Evolutionary conservation across 1,284 basidiomycete species (phyloP), one percentile per base, ranked within the genome.

Genomic region (Stereum hirsutum): DNA sequence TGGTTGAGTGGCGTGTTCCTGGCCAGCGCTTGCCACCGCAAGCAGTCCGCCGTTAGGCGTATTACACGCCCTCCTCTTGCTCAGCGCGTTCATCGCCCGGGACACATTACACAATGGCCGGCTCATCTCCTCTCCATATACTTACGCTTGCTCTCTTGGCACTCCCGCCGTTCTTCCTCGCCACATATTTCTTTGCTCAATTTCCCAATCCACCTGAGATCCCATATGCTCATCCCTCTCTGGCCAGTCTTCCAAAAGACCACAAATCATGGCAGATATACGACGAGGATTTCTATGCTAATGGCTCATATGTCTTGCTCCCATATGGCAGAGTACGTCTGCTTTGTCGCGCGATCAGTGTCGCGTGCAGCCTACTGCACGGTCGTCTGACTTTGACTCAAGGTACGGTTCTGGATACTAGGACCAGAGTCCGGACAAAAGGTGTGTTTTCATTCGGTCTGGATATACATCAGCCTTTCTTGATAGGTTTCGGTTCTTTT

Each of bases 341-440:
- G 35, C 46, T 45, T 14, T 21, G 15, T 23, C n/a, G 42, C 30
- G 42, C 19, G 26, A 23, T 27, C n/a, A 39, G 49, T 45, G 37
- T 17, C 38, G 27, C 39, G 35, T 14, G 32, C 36, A 28, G 27
- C 32, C 36, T 31, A 10, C 21, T 41, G 24, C 28, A 25, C 25
- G 39, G 31, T 50, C 42, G 43, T 26, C 30, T 47, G 46, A 43
- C 30, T 47, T 43, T 41, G 48, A 35, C n/a, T 19, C 40, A 53
- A 84, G 79, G 71, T 77, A 11, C 68, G 80, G 48, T 88, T 87
- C 58, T 88, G 82, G 81, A 55, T 88, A 27, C 54, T 83, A 31
- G 86, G 85, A 2, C 81, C 81, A 17, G 72, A 76, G 52, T 60
- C 72, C n/a, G 82, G 82, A 14, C 67, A 69, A 42, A 81, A 79